Base-by-base conservation (phyloP, 148 eudicot genomes). In the Gaultheria prostrata region DNA sequence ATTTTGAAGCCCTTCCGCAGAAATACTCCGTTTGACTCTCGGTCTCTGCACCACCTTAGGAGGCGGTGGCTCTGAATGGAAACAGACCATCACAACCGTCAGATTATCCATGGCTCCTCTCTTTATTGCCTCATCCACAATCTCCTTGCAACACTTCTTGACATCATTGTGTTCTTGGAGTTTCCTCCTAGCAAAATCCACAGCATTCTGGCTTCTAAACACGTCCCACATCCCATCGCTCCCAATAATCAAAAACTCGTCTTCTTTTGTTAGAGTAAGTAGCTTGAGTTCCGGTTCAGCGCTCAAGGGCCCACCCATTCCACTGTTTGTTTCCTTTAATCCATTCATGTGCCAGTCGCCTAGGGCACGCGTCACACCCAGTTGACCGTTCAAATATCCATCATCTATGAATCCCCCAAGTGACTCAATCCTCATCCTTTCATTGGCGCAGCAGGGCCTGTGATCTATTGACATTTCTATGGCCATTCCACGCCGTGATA, bases 291-390 rank as follows among this genome's bases (percentile, higher is more conserved):
- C 98, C 51, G 98, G 97, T 82, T 92, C 98, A 5, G 98, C 98
- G 80, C 90, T 92, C 3, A 97, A 82, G 24, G 99, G 98, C 13
- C 99, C 97, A 7, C 87, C 84, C 30, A 50, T 88, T 54, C 76
- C 86, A 14, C 84, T 89, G 39, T 12, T 89, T 43, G 21, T 76
- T 72, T 89, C 92, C 86, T 94, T 97, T 73, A 95, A 86, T 35
- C 99, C 99, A 39, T 90, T 89, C 6, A 97, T 86, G 89, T 97
- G 98, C 97, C 98, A 95, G 84, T 95, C 88, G 24, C 99, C 99
- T 32, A 97, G 87, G 61, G 99, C 99, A 21, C 99, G 90, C 43
- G 98, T 93, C 30, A 95, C 98, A 0, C 88, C 95, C 73, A 97
- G 78, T 83, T 91, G 95, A n/a, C 98, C 98, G 28, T 97, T 97